Base-by-base conservation (phyloP, 768 basidiomycete genomes). In the Astraeus odoratus region DNA sequence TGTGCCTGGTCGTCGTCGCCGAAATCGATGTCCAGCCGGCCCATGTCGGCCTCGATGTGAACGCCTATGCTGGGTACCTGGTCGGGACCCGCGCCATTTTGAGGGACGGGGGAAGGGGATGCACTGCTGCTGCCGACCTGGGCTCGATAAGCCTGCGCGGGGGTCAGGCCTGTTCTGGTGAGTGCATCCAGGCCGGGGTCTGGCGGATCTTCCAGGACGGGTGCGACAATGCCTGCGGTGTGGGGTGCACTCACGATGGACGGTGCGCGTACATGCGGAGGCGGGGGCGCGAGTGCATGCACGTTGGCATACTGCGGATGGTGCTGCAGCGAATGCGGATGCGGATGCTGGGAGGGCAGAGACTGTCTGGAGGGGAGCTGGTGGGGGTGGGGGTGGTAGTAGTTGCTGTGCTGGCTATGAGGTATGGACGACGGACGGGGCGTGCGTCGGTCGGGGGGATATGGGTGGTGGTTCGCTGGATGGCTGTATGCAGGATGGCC, bases 71-170 rank as follows among this genome's bases (percentile, higher is more conserved):
- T 59, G n/a, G 73, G 72, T 27, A 69, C 52, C 18, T 63, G 58
- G 31, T 53, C 52, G 58, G 43, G 46, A 44, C 50, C 49, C 58
- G 46, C 9, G 59, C 64, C 65, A 39, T 69, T 64, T 49, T 44
- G 65, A 46, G 54, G 61, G 63, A 30, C 58, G 55, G 44, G 53
- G 36, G 36, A 55, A 13, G 54, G 57, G 38, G 64, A 55, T 33
- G 73, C 66, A 46, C 61, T 70, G 55, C 71, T 77, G 47, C 64
- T 65, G 55, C 80, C 80, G 37, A 86, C 73, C 60, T 89, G 84
- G 7, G 81, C 78, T 57, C 87, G 88, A 66, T 88, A 89, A 27
- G 83, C 81, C 60, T 90, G 87, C 8, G 85, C 83, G 35, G 84
- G 79, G 3, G 85, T 84, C 42, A 87, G 73, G 3, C 78, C 80